Evolutionary conservation across 768 basidiomycete species (phyloP).

Genomic region (Tricholoma terreum): DNA sequence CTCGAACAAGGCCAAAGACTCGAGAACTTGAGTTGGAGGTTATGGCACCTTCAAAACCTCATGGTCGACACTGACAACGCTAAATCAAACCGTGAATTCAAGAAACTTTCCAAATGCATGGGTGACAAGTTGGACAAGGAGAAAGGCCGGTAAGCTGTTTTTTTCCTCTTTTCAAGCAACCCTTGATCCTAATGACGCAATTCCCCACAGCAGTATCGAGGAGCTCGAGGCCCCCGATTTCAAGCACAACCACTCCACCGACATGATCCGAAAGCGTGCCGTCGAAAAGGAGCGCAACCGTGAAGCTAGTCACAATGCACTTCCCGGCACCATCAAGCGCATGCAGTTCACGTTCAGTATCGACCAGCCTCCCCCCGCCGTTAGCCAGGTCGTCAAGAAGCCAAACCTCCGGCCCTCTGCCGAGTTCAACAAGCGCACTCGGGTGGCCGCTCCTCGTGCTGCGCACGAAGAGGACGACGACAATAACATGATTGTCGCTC

Average conservation of each 20-base stretch:
- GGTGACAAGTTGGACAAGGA: slow-evolving; percentile 91
- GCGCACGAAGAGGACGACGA: slow-evolving; percentile 28
- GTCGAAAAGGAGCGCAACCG: slow-evolving; percentile 79
- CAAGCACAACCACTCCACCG: slow-evolving; percentile 73
- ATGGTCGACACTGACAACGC: slow-evolving; percentile 92
- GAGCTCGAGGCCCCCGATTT: slow-evolving; percentile 84
- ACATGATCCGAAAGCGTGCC: slow-evolving; percentile 77
- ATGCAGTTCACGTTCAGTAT: slow-evolving; percentile 91
- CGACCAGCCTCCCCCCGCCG: slow-evolving; percentile 58
- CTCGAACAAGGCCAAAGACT: slow-evolving; percentile 89
- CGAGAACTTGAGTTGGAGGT: slow-evolving; percentile 89
- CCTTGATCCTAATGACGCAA: slow-evolving; percentile 31
- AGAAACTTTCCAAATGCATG: slow-evolving; percentile 85
- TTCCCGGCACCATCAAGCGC: slow-evolving; percentile 73
- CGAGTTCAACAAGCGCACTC: slow-evolving; percentile 55
- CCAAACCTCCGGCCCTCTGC: slow-evolving; percentile 64
- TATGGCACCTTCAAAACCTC: slow-evolving; percentile 90
- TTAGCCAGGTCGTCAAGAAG: slow-evolving; percentile 52
- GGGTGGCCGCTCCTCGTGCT: slow-evolving; percentile 29
- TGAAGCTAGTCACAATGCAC: slow-evolving; percentile 59
- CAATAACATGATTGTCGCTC: slow-evolving; percentile 11
- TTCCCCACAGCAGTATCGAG: slow-evolving; percentile 64
- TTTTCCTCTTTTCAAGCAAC: slow-evolving; percentile 13
- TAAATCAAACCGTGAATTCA: slow-evolving; percentile 85
- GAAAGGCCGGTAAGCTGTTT: slow-evolving; percentile 69